A percentile compares a stretch with the other conserved stretches of the same genome.
phyloP scores from a whole-genome alignment of 441 rosid genomes.

The Croton setiger region DNA sequence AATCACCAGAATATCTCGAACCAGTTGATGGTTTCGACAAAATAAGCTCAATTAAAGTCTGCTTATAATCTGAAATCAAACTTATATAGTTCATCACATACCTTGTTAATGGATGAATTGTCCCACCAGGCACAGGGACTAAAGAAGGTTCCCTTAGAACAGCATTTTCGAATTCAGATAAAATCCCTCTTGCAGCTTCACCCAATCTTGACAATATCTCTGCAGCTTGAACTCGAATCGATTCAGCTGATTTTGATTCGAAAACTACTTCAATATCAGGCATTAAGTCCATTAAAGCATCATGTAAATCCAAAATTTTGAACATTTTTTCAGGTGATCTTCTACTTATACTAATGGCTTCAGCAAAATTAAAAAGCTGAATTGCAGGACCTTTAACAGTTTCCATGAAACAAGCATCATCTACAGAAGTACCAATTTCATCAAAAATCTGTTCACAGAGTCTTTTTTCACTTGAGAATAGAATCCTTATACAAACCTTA shows the following conservation, averaged over 20 bases:
- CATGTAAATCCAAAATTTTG: slow-evolving; percentile 78
- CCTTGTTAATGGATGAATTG: slow-evolving; percentile 88
- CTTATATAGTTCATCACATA: slow-evolving; percentile 89
- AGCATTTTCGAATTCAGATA: slow-evolving; percentile 77
- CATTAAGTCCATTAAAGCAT: slow-evolving; percentile 61
- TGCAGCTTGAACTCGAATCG: slow-evolving; percentile 51
- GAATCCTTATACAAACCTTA: slow-evolving; percentile 46
- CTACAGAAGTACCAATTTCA: slow-evolving; percentile 33
- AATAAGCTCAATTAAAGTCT: slow-evolving; percentile 66
- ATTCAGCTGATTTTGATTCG: slow-evolving; percentile 43
- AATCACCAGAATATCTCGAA: slow-evolving; percentile 65
- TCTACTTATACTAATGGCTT: slow-evolving; percentile 70
- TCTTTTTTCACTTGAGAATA: slow-evolving; percentile 61
- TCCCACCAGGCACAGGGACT: slow-evolving; percentile 61
- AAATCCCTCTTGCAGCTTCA: slow-evolving; percentile 78
- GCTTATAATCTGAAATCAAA: slow-evolving; percentile 77
- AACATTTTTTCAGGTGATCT: slow-evolving; percentile 85
- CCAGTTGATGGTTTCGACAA: slow-evolving; percentile 73
- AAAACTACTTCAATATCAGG: slow-evolving; percentile 45
- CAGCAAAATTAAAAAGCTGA: slow-evolving; percentile 74
- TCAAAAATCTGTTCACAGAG: slow-evolving; percentile 53
- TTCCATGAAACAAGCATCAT: slow-evolving; percentile 49
- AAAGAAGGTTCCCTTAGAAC: slow-evolving; percentile 55
- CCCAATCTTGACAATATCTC: slow-evolving; percentile 77
- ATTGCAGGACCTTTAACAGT: slow-evolving; percentile 53